Conservation (phyloP, 164 flowering plant species). For the Tetracentron sinense region DNA sequence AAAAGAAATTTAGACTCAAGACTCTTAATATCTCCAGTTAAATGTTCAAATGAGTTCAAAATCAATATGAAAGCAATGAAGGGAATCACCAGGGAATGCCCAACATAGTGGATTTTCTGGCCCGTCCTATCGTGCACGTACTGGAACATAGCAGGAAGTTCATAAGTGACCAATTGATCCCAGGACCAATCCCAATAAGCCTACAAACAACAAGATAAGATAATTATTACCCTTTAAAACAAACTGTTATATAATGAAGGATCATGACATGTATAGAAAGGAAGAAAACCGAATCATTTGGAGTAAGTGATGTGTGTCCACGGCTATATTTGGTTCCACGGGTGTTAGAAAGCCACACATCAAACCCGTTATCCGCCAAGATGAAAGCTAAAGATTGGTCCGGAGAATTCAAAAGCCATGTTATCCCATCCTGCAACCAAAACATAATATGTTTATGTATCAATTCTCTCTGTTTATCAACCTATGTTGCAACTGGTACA, state of each 20-base stretch:
- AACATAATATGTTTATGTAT: constrained; percentile 3
- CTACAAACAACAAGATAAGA: background rate
- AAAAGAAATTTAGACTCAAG: background rate
- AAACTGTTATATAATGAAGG: background rate
- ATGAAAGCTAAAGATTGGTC: constrained; percentile 55
- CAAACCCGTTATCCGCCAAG: constrained; percentile 68
- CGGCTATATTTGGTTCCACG: constrained; percentile 70
- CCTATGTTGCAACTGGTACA: too few species aligned
- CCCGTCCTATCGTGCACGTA: background rate
- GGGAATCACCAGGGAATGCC: background rate
- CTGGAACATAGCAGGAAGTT: background rate
- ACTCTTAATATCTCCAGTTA: background rate
- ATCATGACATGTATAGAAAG: background rate
- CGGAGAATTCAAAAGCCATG: constrained; percentile 63
- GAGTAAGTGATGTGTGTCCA: constrained; percentile 49
- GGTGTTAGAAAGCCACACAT: constrained; percentile 76
- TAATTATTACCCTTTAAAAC: too few species aligned
- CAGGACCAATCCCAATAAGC: background rate
- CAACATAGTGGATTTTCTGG: background rate
- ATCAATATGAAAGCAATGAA: background rate
- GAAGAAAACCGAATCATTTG: constrained; percentile 37
- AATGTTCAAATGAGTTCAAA: background rate
- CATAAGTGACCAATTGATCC: background rate
- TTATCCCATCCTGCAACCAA: constrained; percentile 54
- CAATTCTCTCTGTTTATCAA: too few species aligned